Evolutionary conservation across 768 basidiomycete genomes (phyloP).

Genomic region (Suillus discolor): DNA sequence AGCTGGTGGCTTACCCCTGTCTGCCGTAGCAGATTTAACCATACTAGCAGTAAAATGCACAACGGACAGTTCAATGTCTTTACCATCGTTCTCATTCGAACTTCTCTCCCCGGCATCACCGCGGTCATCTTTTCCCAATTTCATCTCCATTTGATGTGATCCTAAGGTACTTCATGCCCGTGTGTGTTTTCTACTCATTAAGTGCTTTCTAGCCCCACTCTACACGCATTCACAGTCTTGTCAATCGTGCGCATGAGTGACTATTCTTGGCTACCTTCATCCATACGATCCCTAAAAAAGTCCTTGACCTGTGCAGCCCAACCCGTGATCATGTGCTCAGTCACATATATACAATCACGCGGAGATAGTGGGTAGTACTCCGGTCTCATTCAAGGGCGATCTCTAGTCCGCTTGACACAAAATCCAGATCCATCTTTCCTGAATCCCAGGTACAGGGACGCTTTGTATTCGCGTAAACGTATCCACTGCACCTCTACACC

Average conservation of each 20-base stretch:
- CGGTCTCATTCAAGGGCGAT: neutral
- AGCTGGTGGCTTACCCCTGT: too few species aligned
- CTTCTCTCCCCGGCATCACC: neutral
- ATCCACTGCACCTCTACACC: neutral
- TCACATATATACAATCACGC: neutral
- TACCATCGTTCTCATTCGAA: neutral
- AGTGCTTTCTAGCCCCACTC: neutral
- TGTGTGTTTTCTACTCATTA: neutral
- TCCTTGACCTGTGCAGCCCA: neutral
- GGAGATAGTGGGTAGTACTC: neutral
- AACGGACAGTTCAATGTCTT: neutral
- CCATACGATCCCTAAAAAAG: neutral
- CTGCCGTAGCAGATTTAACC: too few species aligned
- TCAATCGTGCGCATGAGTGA: neutral
- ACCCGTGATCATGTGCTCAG: neutral
- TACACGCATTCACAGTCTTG: neutral
- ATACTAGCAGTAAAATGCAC: neutral
- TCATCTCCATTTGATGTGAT: neutral
- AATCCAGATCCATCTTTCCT: too few species aligned
- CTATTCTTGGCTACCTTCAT: neutral
- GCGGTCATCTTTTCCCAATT: neutral
- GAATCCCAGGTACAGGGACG: neutral
- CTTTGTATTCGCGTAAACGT: neutral
- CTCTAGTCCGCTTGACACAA: neutral
- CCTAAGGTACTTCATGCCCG: conserved; percentile 1